Conservation (phyloP, 257 asterid species). For the Solanum virginianum region DNA sequence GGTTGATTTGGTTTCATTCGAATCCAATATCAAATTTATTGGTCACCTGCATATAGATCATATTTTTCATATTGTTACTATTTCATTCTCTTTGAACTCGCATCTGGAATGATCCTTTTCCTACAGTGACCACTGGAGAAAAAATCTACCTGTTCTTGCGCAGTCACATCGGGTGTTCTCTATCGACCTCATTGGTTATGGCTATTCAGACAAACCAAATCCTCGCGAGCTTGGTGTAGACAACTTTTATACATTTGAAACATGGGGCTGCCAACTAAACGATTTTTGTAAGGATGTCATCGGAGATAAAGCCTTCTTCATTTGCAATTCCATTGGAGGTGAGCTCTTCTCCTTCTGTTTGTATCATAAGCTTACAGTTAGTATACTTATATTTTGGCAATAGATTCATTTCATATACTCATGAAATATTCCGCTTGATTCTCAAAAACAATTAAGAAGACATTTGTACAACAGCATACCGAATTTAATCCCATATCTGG, state of each 20-base stretch:
- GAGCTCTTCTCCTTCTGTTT: not conserved
- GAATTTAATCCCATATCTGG: too few species aligned
- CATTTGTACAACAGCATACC: not conserved
- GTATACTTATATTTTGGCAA: not conserved
- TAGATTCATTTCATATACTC: not conserved
- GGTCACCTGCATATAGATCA: not conserved
- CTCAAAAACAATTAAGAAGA: not conserved
- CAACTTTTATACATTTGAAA: slow-evolving; percentile 76
- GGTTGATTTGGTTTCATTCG: not conserved
- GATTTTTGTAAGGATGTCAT: slow-evolving; percentile 73
- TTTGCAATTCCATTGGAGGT: slow-evolving; percentile 98
- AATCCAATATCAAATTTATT: not conserved
- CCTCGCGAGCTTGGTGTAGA: slow-evolving; percentile 43
- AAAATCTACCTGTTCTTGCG: slow-evolving; percentile 77
- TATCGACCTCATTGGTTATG: slow-evolving; percentile 94
- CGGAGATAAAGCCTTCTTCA: slow-evolving; percentile 58
- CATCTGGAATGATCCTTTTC: not conserved
- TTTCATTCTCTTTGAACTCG: not conserved
- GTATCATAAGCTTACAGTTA: not conserved
- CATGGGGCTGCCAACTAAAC: slow-evolving; percentile 87
- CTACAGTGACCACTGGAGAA: slow-evolving; percentile 94
- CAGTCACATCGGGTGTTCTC: slow-evolving; percentile 74
- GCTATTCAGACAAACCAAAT: slow-evolving; percentile 94
- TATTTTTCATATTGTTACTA: not conserved
- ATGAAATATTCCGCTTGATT: not conserved